Percentiles rank a stretch among this genome's conserved stretches.
phyloP scores from a whole-genome alignment of 2,329 filamentous ascomycete genomes.

The Trichoderma guizhouense region DNA sequence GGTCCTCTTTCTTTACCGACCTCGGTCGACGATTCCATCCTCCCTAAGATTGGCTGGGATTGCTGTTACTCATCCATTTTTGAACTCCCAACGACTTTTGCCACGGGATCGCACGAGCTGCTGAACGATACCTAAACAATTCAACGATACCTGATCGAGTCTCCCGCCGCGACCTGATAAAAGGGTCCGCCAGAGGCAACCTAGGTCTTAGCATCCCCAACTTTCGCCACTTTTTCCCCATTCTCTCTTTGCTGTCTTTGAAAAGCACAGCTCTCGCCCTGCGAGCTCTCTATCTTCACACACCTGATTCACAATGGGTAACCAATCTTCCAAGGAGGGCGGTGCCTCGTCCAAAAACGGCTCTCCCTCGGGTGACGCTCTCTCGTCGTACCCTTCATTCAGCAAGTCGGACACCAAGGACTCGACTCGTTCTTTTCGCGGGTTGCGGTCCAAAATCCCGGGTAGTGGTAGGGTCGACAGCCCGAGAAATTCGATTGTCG shows the following conservation, averaged over 20 bases:
- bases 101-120: neutral
- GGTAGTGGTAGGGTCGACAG: constrained; percentile 72
- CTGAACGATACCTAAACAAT: neutral
- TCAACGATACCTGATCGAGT: neutral
- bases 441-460: constrained; percentile 85
- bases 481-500: constrained; percentile 71
- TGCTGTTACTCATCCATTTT: constrained; percentile 1
- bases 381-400: constrained; percentile 89
- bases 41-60: constrained; percentile 40
- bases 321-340: constrained; percentile 65
- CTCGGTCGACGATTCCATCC: constrained; percentile 52
- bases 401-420: constrained; percentile 91
- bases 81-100: neutral
- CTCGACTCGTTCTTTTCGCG: constrained; percentile 80
- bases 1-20: constrained; percentile 47
- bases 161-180: constrained; percentile 11
- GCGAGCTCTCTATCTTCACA: constrained; percentile 15
- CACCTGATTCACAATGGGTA: constrained; percentile 58
- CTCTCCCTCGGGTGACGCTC: constrained; percentile 28
- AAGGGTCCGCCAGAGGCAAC: constrained; percentile 24
- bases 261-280: neutral
- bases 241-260: neutral
- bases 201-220: constrained; percentile 10
- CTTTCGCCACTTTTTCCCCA: constrained; percentile 23
- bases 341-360: constrained; percentile 49